These are phyloP conservation scores for Tolypocladium inflatum DNA, from an alignment of 2,329 filamentous ascomycete genomes.

Conservation along the genomic window DNA sequence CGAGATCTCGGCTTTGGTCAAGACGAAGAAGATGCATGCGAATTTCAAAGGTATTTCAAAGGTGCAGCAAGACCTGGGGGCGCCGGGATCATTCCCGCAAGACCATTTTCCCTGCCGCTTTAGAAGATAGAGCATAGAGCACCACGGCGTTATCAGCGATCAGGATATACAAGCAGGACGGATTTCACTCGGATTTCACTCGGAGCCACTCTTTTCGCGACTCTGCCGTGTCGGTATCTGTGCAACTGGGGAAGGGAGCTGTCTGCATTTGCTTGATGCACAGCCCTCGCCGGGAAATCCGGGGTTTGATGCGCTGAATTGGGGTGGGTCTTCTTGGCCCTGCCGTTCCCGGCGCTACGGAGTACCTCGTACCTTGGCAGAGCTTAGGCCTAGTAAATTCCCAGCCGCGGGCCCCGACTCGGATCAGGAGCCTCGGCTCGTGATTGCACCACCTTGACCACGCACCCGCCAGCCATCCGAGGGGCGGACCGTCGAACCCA, in stretches of 20 bases:
- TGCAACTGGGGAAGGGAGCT: not conserved
- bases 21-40: too few relatives aligned
- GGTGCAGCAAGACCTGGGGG: not conserved
- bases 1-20: not conserved
- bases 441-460: conserved; percentile 2
- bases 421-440: not conserved
- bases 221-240: not conserved
- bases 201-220: not conserved
- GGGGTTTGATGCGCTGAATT: not conserved
- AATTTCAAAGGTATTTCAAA: too few relatives aligned
- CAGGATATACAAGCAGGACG: not conserved
- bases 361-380: not conserved
- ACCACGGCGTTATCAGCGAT: not conserved
- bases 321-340: not conserved
- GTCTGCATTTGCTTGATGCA: too few relatives aligned
- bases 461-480: not conserved
- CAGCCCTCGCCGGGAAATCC: not conserved
- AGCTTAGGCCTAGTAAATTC: too few relatives aligned
- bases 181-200: not conserved
- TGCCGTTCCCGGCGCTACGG: not conserved
- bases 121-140: not conserved
- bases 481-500: not conserved
- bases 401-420: not conserved
- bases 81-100: not conserved
- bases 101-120: not conserved